phyloP scores from a whole-genome alignment of 306 rosid genomes.

The Prinsepia uniflora region DNA sequence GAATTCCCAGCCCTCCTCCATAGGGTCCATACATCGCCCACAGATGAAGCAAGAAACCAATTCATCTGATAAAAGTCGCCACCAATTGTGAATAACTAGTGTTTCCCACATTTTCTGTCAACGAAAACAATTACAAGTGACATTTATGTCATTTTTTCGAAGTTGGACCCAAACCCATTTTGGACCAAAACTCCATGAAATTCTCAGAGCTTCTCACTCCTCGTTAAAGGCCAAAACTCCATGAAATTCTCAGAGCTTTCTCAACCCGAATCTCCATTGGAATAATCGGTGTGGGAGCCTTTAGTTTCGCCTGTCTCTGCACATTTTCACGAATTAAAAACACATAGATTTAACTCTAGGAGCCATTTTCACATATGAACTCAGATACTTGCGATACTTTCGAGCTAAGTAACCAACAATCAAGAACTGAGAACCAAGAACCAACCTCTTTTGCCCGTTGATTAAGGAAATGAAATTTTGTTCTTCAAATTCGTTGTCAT shows the following conservation, averaged over 20 bases:
- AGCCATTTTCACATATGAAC: not conserved
- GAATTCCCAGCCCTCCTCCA: no score
- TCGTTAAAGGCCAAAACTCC: no score
- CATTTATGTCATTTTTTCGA: no score
- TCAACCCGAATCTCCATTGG: constrained; percentile 73
- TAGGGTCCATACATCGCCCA: no score
- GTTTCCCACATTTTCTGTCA: no score
- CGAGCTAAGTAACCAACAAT: not conserved
- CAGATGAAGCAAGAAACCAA: no score
- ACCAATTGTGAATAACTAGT: no score
- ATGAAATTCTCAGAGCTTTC: constrained; percentile 46
- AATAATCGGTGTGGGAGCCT: constrained; percentile 42
- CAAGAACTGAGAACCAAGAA: not conserved
- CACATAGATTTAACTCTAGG: not conserved
- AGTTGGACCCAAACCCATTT: no score
- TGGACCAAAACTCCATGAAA: no score
- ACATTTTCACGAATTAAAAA: constrained; percentile 1
- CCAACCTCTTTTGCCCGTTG: constrained; percentile 85
- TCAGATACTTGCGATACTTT: not conserved
- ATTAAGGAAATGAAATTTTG: constrained; percentile 75
- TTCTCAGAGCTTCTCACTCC: no score
- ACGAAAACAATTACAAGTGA: no score
- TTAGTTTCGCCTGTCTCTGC: constrained; percentile 66
- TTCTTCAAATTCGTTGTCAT: constrained; percentile 88
- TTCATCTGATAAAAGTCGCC: no score